Evolutionary conservation across 2,329 filamentous ascomycete species (phyloP).

Genomic region (Macrophomina tecta): DNA sequence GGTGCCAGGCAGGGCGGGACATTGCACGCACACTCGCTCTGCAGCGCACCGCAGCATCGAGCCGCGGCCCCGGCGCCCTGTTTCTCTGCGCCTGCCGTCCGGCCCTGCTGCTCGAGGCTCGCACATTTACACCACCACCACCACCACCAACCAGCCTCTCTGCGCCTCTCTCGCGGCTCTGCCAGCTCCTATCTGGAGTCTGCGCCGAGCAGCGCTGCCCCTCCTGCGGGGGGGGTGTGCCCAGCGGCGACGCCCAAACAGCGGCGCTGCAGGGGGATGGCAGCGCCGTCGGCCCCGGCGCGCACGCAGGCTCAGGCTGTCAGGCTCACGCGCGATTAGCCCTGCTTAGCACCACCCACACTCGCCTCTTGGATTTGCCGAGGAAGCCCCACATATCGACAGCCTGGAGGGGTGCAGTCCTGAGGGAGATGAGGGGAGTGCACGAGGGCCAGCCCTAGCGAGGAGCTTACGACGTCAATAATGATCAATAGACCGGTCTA

Average conservation of each 20-base stretch:
- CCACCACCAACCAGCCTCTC: neutral
- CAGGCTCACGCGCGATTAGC: conserved; percentile 21
- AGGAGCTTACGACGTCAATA: conserved; percentile 27
- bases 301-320: conserved; percentile 9
- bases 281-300: neutral
- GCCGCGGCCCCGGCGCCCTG: conserved; percentile 18
- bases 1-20: neutral
- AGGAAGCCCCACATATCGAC: conserved; percentile 22
- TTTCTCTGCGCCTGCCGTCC: neutral
- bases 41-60: conserved; percentile 20
- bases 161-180: neutral
- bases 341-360: conserved; percentile 16
- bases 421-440: conserved; percentile 27
- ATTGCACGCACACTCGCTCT: conserved; percentile 6
- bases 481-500: neutral
- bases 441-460: conserved; percentile 24
- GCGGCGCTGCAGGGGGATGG: conserved; percentile 14
- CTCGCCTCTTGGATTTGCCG: conserved; percentile 20
- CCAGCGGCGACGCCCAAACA: conserved; percentile 10
- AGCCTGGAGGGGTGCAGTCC: conserved; percentile 14
- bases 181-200: no score
- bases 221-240: neutral
- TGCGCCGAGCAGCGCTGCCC: conserved; percentile 4
- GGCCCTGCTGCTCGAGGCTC: neutral
- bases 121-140: no score